Base-by-base conservation (phyloP, 208 protist species). In the Endotrypanum monterogeii region DNA sequence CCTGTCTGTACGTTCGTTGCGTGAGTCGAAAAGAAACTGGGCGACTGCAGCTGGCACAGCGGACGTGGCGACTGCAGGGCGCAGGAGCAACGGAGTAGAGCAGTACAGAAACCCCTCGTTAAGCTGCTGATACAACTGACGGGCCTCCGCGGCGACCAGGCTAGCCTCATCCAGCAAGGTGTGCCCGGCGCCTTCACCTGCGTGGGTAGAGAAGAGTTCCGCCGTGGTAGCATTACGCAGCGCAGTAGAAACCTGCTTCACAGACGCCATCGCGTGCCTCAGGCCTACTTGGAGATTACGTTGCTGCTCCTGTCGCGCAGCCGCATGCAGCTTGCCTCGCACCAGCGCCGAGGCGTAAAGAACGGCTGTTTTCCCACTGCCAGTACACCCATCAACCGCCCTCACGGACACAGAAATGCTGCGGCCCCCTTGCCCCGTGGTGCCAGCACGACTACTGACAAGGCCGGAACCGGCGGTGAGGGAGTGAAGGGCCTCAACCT, bases 351-450 rank as follows among this genome's bases (percentile, higher is more conserved):
- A 75, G 14, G 92, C 85, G 63, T 84, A 82, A 39, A 94, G 80
- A 9, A 94, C 73, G 41, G 86, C 81, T 3, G 92, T 92, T 69
- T 94, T 94, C 20, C 92, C 92, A 58, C 88, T 93, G 23, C 91
- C 91, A 2, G 83, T 83, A 56, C 80, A 74, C 11, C 91, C 91
- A 28, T 88, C 83, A 39, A 91, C 75, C 35, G 83, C 71, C 44
- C 79, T 76, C 55, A 96, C 75, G 12, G 62, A 77, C 11, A 73
- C 58, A n/a, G 70, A 80, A 20, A 58, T 76, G 20, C 52, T 16
- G 44, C 51, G 28, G 28, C 30, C 58, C 28, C 62, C 69, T 46
- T 65, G 54, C 41, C 25, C 51, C n/a, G 55, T 63, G 41, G 56
- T 28, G 61, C 57, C 67, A 28, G 46, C 32, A 57, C 61, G 30